phyloP scores from a whole-genome alignment of 2,329 filamentous ascomycete species.

The Lachnellula cervina region DNA sequence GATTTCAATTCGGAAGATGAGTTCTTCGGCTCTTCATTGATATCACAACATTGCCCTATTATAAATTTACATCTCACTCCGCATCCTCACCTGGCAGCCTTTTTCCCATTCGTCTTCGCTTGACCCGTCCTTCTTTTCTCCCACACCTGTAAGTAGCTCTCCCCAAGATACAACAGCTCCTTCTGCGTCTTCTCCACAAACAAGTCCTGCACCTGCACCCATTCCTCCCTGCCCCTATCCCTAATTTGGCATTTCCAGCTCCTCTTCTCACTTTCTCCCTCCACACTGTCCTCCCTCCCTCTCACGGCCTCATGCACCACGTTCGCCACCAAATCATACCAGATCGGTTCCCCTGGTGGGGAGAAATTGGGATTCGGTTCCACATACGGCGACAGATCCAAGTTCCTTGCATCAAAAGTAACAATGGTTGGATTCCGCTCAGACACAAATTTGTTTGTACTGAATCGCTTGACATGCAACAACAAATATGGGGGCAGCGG shows the following conservation, averaged over 20 bases:
- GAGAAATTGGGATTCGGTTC: constrained; percentile 74
- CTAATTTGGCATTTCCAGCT: constrained; percentile 91
- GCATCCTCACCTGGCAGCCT: not conserved
- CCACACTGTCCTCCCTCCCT: constrained; percentile 72
- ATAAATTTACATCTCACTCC: constrained; percentile 8
- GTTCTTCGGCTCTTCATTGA: not conserved
- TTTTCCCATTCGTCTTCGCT: constrained; percentile 5
- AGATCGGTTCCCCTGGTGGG: constrained; percentile 73
- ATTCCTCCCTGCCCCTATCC: constrained; percentile 76
- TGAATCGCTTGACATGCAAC: constrained; percentile 97
- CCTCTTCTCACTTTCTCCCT: constrained; percentile 82
- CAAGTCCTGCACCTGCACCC: constrained; percentile 90
- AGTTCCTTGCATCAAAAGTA: constrained; percentile 79
- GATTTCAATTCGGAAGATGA: not conserved
- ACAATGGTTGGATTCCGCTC: constrained; percentile 98
- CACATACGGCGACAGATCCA: constrained; percentile 87
- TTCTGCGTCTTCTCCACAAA: constrained; percentile 86
- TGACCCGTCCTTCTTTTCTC: constrained; percentile 61
- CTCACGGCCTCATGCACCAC: constrained; percentile 82
- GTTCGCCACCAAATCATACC: constrained; percentile 95
- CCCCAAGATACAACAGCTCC: constrained; percentile 86
- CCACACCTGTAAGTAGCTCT: constrained; percentile 96
- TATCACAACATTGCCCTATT: not conserved
- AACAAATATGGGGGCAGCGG: constrained; percentile 86
- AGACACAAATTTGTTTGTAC: constrained; percentile 90